Percentiles rank a stretch among this genome's conserved stretches.
Evolutionary conservation across 2,329 filamentous ascomycete species (phyloP).

Genomic region (Colletotrichum sp.): DNA sequence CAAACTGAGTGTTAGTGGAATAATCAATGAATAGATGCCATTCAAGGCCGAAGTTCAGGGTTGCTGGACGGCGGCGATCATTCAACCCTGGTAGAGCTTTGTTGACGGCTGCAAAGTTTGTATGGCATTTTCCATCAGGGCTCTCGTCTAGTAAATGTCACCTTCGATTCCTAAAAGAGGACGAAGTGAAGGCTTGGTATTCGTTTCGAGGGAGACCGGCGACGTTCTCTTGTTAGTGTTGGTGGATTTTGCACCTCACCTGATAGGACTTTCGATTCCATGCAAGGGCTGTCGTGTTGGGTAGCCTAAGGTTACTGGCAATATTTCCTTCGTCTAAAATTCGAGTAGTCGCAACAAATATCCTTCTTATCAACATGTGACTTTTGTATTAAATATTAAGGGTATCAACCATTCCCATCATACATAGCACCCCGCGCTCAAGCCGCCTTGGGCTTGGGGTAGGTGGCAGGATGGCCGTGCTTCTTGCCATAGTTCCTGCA

Average conservation of each 20-base stretch:
- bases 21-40: neutral
- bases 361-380: neutral
- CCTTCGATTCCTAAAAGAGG: neutral
- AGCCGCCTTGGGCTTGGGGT: slow-evolving; percentile 33
- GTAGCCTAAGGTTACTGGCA: neutral
- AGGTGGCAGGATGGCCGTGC: slow-evolving; percentile 62
- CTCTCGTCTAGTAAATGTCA: neutral
- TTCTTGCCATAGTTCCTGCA: slow-evolving; percentile 61
- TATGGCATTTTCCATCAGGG: neutral
- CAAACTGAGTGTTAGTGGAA: too few relatives aligned
- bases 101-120: neutral
- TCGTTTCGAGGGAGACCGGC: neutral
- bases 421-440: neutral
- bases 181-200: neutral
- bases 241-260: neutral
- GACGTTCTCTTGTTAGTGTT: neutral
- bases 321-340: neutral
- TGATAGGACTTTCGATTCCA: neutral
- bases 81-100: neutral
- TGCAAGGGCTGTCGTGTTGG: neutral
- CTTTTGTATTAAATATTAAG: neutral
- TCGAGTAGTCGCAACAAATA: neutral
- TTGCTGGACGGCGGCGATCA: neutral
- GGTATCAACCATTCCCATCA: neutral
- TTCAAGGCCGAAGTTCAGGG: neutral